Conservation (phyloP, 371 early-diverging fungal genomes). For the Circinella minor region DNA sequence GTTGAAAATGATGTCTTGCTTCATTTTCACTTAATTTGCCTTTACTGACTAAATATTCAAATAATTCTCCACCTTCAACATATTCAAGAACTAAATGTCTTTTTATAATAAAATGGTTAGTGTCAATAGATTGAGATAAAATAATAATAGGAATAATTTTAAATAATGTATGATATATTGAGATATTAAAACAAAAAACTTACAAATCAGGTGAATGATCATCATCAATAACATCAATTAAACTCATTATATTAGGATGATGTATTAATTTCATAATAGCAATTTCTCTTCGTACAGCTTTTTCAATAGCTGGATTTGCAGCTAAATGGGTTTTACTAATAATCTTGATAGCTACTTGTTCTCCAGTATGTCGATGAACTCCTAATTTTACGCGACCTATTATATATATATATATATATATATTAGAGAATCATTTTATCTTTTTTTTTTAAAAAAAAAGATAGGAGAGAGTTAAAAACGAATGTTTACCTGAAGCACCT, state of each 20-base stretch:
- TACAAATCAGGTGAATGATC: constrained; percentile 70
- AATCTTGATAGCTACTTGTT: constrained; percentile 56
- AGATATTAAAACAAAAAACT: no score
- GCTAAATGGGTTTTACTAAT: constrained; percentile 54
- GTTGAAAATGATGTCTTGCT: constrained; percentile 92
- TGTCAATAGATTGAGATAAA: no score
- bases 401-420: not conserved
- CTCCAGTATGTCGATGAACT: constrained; percentile 46
- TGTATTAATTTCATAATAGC: constrained; percentile 75
- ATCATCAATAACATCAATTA: constrained; percentile 79
- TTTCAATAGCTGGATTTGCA: constrained; percentile 63
- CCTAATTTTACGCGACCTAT: constrained; percentile 55
- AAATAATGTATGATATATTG: no score
- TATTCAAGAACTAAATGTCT: constrained; percentile 53
- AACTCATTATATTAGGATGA: constrained; percentile 73
- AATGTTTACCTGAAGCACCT: constrained; percentile 54
- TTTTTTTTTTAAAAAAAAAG: no score
- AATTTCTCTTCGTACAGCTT: constrained; percentile 74
- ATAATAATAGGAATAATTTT: no score
- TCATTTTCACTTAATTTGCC: constrained; percentile 71
- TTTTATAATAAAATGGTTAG: no score
- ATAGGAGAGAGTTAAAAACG: no score
- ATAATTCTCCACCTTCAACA: constrained; percentile 56
- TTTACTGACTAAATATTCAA: constrained; percentile 55
- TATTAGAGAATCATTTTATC: no score